phyloP scores from a whole-genome alignment of 345 rosid genomes.

The Populus euphratica region DNA sequence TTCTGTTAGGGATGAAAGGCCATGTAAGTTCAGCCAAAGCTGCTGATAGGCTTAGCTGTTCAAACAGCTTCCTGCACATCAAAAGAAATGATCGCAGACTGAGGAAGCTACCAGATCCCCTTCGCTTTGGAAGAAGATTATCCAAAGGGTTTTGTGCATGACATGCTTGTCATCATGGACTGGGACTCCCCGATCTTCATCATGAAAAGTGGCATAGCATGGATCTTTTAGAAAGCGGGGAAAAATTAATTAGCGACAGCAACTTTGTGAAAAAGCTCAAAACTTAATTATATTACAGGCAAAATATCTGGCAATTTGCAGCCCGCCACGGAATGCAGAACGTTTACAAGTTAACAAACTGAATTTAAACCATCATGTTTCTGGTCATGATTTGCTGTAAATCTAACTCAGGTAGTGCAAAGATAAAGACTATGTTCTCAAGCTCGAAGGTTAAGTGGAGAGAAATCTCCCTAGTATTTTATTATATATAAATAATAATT shows the following conservation, averaged over 20 bases:
- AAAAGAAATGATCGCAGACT: constrained; percentile 11
- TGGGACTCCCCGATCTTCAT: constrained; percentile 42
- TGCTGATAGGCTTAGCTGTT: constrained; percentile 58
- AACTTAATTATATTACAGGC: background rate
- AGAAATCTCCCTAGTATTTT: too few relatives aligned
- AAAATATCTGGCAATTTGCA: background rate
- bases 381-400: background rate
- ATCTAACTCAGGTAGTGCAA: too few relatives aligned
- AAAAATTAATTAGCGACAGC: background rate
- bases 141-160: background rate
- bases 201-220: constrained; percentile 14
- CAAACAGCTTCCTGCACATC: constrained; percentile 60
- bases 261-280: background rate
- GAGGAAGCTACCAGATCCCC: background rate
- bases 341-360: background rate
- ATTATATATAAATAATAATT: too few relatives aligned
- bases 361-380: background rate
- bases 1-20: constrained; percentile 60
- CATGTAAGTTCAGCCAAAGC: constrained; percentile 57
- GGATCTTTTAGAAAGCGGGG: background rate
- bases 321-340: background rate
- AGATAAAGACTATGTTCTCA: too few relatives aligned
- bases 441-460: too few relatives aligned
- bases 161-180: constrained; percentile 66
- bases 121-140: background rate